Base-by-base conservation (phyloP, 1,139 yeast species). In the Lipomyces yarrowii region DNA sequence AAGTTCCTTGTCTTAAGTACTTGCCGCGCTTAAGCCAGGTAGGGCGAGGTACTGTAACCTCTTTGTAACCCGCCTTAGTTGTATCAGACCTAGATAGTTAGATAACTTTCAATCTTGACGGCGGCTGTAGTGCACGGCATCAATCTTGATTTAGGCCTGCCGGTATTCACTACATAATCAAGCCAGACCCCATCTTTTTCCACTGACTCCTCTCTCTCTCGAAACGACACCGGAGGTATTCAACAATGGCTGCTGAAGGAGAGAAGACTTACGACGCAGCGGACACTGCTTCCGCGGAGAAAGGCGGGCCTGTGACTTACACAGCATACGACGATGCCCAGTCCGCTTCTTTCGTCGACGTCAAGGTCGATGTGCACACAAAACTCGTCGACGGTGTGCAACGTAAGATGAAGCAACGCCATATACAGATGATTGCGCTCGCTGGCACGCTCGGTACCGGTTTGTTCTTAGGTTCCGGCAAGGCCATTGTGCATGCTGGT, bases 401-500 rank as follows among this genome's bases (percentile, higher is more conserved):
- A 64, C 60, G 71, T 10, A 61, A 61, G 35, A 63, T 69, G 63
- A 63, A 58, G 48, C 64, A 69, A 53, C 66, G 72, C 46, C 70
- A 70, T 61, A 46, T 69, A 32, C 70, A 68, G 59, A 68, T 69
- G 71, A 69, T 69, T 53, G 70, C 70, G 3, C 62, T 69, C 30
- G 71, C 71, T n/a, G 69, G 71, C 26, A 67, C 71, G 15, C 69
- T 70, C 32, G 72, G 72, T 7, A 70, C 71, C 10, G 74, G 74
- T 35, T 63, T 86, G 64, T 87, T 84, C 76, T 82, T 87, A 56
- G 84, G 87, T 71, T 81, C 87, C 37, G 84, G 88, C 15, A 72
- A 79, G n/a, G 84, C 88, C 18, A 77, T 88, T 62, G 73, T 78
- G 0, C 75, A 79, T 53, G 87, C 91, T n/a, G 96, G 96, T 23